A percentile compares a stretch with the other conserved stretches of the same genome.
These are phyloP conservation scores for Komagataella pseudopastoris DNA, from an alignment of 805 yeast species.

Conservation along the genomic window DNA sequence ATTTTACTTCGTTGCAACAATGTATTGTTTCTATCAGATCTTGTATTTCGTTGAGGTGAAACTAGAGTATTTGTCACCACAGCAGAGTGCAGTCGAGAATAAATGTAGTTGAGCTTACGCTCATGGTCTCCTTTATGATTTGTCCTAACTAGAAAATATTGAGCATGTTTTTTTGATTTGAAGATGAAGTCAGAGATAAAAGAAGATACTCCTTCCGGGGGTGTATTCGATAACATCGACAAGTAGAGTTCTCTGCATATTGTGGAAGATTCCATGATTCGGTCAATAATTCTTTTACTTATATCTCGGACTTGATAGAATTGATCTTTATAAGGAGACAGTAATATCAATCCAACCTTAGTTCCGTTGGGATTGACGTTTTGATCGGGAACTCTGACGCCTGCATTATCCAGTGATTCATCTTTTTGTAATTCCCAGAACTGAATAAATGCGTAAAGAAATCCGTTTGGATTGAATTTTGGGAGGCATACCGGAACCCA, in stretches of 20 bases:
- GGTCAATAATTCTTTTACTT: slow-evolving; percentile 35
- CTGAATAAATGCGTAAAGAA: slow-evolving; percentile 68
- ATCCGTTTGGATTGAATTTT: slow-evolving; percentile 79
- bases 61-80: neutral
- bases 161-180: slow-evolving; percentile 58
- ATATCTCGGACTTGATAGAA: slow-evolving; percentile 64
- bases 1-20: neutral
- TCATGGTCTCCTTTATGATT: neutral
- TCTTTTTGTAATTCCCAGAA: slow-evolving; percentile 29
- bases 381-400: neutral
- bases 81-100: neutral
- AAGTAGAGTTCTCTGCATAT: slow-evolving; percentile 14
- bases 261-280: slow-evolving; percentile 23
- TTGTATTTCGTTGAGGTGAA: neutral
- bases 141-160: slow-evolving; percentile 23
- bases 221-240: slow-evolving; percentile 7
- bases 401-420: slow-evolving; percentile 5
- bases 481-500: slow-evolving; percentile 95
- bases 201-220: neutral
- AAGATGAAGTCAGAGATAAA: slow-evolving; percentile 67
- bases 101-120: neutral
- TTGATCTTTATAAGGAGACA: slow-evolving; percentile 62
- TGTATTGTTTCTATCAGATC: neutral
- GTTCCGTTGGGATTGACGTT: slow-evolving; percentile 10
- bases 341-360: slow-evolving; percentile 27